phyloP scores from a whole-genome alignment of 441 rosid genomes.

The Jatropha podagrica region DNA sequence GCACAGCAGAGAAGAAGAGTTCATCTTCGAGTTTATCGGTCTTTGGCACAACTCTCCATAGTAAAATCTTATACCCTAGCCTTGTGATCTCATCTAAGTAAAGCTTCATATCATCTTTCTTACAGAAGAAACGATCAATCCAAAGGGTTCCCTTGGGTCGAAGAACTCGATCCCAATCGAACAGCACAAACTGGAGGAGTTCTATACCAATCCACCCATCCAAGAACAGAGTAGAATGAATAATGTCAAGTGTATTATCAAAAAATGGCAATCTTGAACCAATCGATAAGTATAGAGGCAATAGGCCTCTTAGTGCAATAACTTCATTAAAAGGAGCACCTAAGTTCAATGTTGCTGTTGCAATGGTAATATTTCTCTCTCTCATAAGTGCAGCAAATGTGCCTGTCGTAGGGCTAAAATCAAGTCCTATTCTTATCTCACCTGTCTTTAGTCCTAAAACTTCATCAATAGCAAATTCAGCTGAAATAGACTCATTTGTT shows the following conservation, averaged over 20 bases:
- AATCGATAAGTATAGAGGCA: slow-evolving; percentile 45
- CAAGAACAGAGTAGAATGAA: slow-evolving; percentile 49
- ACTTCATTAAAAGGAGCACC: slow-evolving; percentile 61
- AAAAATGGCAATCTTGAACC: slow-evolving; percentile 59
- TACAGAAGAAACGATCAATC: slow-evolving; percentile 57
- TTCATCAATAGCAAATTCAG: slow-evolving; percentile 54
- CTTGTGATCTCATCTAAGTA: slow-evolving; percentile 46
- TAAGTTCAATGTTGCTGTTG: slow-evolving; percentile 47
- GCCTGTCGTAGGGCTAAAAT: slow-evolving; percentile 54
- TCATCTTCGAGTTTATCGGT: slow-evolving; percentile 45
- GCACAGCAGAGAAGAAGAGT: slow-evolving; percentile 52
- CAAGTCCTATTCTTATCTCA: slow-evolving; percentile 50
- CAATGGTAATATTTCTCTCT: slow-evolving; percentile 48
- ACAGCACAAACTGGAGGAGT: slow-evolving; percentile 45
- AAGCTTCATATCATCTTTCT: slow-evolving; percentile 37
- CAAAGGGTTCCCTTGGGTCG: slow-evolving; percentile 49
- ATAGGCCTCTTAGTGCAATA: slow-evolving; percentile 50
- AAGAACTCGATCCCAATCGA: slow-evolving; percentile 52
- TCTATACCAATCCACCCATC: slow-evolving; percentile 50
- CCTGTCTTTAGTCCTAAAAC: slow-evolving; percentile 45
- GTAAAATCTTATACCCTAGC: slow-evolving; percentile 42
- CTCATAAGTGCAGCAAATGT: slow-evolving; percentile 58
- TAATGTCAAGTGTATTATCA: slow-evolving; percentile 53
- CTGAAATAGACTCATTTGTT: slow-evolving; percentile 34
- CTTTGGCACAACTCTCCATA: slow-evolving; percentile 53